Conservation (phyloP, 2,329 filamentous ascomycete genomes). For the Thelonectria blattea region DNA sequence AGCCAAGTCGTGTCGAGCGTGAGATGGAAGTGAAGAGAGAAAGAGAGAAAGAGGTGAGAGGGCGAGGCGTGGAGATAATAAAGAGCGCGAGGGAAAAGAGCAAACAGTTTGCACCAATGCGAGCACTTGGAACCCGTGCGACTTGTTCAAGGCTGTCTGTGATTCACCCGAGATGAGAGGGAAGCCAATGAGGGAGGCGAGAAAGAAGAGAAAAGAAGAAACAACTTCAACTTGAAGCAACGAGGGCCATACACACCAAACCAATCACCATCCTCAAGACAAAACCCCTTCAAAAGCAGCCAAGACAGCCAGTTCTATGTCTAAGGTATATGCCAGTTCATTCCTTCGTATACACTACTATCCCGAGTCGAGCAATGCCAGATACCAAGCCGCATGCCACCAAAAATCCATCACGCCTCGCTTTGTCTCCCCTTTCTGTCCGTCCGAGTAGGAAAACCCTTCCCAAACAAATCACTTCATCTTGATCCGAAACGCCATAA, state of each 20-base stretch:
- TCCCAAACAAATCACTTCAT: conserved; percentile 44
- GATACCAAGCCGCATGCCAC: conserved; percentile 17
- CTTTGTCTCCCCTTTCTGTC: conserved; percentile 10
- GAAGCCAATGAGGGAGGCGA: background rate
- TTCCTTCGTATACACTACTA: conserved; percentile 32
- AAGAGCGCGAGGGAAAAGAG: background rate
- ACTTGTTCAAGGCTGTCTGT: background rate
- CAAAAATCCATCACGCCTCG: conserved; percentile 23
- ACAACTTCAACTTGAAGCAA: background rate
- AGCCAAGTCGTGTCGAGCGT: background rate
- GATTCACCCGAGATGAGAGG: background rate
- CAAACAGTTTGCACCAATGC: background rate
- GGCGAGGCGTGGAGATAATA: background rate
- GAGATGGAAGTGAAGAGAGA: background rate
- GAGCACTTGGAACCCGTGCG: background rate
- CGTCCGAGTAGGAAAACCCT: conserved; percentile 18
- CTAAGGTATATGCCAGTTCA: conserved; percentile 26
- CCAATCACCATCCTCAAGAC: background rate
- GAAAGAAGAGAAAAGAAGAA: background rate
- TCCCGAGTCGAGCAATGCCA: conserved; percentile 22
- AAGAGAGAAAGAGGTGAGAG: background rate
- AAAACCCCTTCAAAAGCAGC: conserved; percentile 2
- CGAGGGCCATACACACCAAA: background rate
- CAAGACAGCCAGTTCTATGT: conserved; percentile 31
- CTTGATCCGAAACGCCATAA: conserved; percentile 55